phyloP scores from a whole-genome alignment of 257 asterid species.

The Nicotiana noctiflora region DNA sequence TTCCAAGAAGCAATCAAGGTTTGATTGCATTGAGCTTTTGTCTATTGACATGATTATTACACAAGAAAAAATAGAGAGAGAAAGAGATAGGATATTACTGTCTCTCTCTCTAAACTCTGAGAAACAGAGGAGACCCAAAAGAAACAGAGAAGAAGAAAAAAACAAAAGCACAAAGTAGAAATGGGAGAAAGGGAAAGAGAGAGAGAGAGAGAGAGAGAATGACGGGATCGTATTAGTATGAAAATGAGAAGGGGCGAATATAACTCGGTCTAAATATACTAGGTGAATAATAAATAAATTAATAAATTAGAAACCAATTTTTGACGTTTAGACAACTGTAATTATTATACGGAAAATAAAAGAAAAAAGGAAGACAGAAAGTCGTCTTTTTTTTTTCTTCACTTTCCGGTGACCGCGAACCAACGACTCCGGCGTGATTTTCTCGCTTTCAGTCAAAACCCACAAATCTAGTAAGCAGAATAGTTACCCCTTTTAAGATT shows the following conservation, averaged over 20 bases:
- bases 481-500: constrained; percentile 21
- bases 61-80: constrained; percentile 13
- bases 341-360: neutral
- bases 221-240: constrained; percentile 49
- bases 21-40: constrained; percentile 34
- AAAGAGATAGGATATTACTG: constrained; percentile 25
- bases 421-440: constrained; percentile 27
- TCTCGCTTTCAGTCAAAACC: constrained; percentile 11
- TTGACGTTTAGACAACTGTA: constrained; percentile 65
- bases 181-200: constrained; percentile 24
- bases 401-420: constrained; percentile 32
- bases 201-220: constrained; percentile 31
- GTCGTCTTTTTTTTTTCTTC: neutral
- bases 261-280: constrained; percentile 24
- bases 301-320: constrained; percentile 30
- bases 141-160: constrained; percentile 15
- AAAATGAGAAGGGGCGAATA: neutral
- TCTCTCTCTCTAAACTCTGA: constrained; percentile 51
- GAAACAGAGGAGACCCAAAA: constrained; percentile 28
- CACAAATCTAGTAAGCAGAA: neutral
- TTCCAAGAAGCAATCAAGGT: constrained; percentile 37
- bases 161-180: constrained; percentile 9
- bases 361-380: constrained; percentile 23
- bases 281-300: constrained; percentile 18
- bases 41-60: constrained; percentile 26